Conservation (phyloP, 257 asterid species). For the Prunella vulgaris region DNA sequence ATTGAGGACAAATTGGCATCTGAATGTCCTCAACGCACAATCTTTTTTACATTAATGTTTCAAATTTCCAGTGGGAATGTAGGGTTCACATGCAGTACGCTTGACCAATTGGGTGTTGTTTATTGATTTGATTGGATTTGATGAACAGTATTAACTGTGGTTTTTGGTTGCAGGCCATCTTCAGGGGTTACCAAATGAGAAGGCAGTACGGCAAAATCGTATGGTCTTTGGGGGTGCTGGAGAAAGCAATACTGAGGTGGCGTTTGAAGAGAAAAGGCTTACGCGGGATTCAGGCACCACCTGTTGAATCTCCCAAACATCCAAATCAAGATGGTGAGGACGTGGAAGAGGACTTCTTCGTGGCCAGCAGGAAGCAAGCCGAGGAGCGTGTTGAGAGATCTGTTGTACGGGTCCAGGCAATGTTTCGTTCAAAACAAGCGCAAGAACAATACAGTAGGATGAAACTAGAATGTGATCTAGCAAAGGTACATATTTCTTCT, state of each 20-base stretch:
- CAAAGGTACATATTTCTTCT: conserved; percentile 36
- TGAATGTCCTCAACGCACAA: neutral
- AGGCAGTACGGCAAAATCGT: conserved; percentile 66
- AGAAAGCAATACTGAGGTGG: conserved; percentile 91
- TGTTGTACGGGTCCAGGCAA: conserved; percentile 84
- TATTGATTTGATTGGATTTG: too few relatives aligned
- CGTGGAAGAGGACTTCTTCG: conserved; percentile 85
- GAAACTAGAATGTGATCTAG: conserved; percentile 61
- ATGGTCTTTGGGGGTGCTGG: conserved; percentile 95
- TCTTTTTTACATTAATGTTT: neutral
- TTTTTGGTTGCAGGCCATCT: conserved; percentile 50
- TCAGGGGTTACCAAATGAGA: conserved; percentile 82
- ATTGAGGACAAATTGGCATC: neutral
- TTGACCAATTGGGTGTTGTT: neutral
- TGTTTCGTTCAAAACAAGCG: conserved; percentile 90
- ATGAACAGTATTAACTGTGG: neutral
- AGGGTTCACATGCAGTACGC: neutral
- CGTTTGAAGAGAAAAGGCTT: conserved; percentile 88
- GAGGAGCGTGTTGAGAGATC: conserved; percentile 97
- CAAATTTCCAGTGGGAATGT: neutral
- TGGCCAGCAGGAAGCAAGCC: conserved; percentile 91
- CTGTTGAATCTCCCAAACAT: conserved; percentile 25
- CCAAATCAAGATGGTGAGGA: conserved; percentile 43
- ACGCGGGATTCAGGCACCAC: conserved; percentile 77
- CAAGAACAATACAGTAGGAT: conserved; percentile 92